Base-by-base conservation (phyloP, 495 filamentous ascomycete genomes). In the Aspergillus campestris region DNA sequence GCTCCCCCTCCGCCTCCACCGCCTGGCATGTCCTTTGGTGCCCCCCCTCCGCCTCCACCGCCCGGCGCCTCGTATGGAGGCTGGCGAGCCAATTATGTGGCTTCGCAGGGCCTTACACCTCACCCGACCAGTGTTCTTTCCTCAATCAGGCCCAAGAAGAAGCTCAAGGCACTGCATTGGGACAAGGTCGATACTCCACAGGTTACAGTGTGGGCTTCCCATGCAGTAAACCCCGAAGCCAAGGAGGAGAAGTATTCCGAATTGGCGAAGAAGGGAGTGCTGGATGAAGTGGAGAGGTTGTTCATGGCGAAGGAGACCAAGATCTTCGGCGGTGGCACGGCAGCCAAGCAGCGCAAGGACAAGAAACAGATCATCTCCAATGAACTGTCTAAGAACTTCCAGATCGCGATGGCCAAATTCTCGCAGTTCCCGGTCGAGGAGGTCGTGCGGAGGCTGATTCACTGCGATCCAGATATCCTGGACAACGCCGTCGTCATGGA, bases 101-200 rank as follows among this genome's bases (percentile, higher is more conserved):
- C 64, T 50, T 72, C 79, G 34, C 71, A 67, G 37, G 44, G 56
- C 29, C 64, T 64, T 31, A 51, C 61, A 27, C 56, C 67, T 42
- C 58, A 59, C 28, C 60, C 73, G 15, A 68, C 67, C 9, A 67
- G 80, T 37, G 69, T 75, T 34, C 70, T 87, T 57, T 78, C 88
- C 28, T 84, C 86, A 52, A 86, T 86, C 24, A 74, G 91, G 52
- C 90, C 94, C 30, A 97, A 95, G 77, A 96, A 94, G 81, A 98
- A 97, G 68, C 86, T 98, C 57, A 98, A 98, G 78, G 90, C 92
- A 31, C 77, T 98, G 49, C 92, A 98, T 70, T 98, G 92, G 92
- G 92, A 98, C 60, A 98, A 98, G 68, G 86, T 98, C 32, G 92
- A 98, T 64, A 75, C 88, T 41, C 86, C 89, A 11, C 83, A 94